Evolutionary conservation across 768 basidiomycete species (phyloP).

Genomic region (Leccinum subgranulosum): DNA sequence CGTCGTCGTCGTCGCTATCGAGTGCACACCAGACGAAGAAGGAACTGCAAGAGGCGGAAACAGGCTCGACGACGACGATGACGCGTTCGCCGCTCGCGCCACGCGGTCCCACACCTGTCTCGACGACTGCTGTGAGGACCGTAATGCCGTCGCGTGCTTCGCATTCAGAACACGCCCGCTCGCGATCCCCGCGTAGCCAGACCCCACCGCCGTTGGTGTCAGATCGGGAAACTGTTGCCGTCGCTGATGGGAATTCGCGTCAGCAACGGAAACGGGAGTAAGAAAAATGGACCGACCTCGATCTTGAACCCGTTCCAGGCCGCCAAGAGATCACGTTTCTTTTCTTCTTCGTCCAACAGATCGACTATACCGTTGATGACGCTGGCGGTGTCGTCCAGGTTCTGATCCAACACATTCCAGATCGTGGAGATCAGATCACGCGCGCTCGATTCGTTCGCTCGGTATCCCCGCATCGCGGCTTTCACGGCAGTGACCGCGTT

Average conservation of each 20-base stretch:
- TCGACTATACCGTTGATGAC: slow-evolving; percentile 74
- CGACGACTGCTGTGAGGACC: slow-evolving; percentile 54
- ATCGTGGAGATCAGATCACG: slow-evolving; percentile 84
- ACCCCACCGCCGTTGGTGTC: slow-evolving; percentile 51
- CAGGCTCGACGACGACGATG: slow-evolving; percentile 37
- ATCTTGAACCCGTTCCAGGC: slow-evolving; percentile 85
- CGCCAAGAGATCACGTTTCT: slow-evolving; percentile 67
- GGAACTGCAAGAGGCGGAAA: slow-evolving; percentile 31
- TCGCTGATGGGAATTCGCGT: slow-evolving; percentile 49
- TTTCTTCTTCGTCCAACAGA: slow-evolving; percentile 78
- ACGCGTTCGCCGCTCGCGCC: slow-evolving; percentile 67
- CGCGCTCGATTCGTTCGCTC: slow-evolving; percentile 71
- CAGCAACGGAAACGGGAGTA: neutral
- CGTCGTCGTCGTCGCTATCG: neutral
- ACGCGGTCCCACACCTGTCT: slow-evolving; percentile 84
- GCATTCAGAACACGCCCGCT: slow-evolving; percentile 82
- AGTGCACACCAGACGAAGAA: neutral
- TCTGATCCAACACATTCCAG: slow-evolving; percentile 71
- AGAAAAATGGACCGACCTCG: slow-evolving; percentile 63
- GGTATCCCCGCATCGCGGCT: slow-evolving; percentile 77
- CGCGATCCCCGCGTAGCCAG: slow-evolving; percentile 75
- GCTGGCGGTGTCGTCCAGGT: slow-evolving; percentile 71
- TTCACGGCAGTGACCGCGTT: slow-evolving; percentile 61
- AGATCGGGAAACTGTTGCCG: slow-evolving; percentile 84
- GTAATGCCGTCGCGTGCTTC: slow-evolving; percentile 66